Evolutionary conservation across 2,329 filamentous ascomycete species (phyloP), one percentile per base, ranked within the genome.

Genomic region (Colletotrichum navitas): DNA sequence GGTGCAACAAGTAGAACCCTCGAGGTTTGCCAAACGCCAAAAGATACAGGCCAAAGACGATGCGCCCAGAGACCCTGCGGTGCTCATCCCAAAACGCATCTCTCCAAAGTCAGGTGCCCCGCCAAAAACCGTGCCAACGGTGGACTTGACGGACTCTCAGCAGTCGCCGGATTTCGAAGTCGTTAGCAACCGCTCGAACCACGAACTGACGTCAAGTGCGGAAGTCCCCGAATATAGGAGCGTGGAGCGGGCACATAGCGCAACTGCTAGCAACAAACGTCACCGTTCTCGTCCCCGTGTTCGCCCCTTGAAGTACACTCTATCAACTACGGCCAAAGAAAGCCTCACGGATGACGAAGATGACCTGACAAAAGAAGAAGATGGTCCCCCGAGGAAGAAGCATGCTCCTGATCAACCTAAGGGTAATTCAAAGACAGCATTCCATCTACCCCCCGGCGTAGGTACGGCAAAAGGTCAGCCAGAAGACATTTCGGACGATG

Each of bases 141-240:
- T 70, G 39, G 67, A 70, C 47, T 66, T 66, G 63, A 69, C 67
- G 18, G 41, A 60, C 12, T 60, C 67, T 5, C 65, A 67, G 11
- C 59, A 41, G 47, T 54, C 65, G 26, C n/a, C 18, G n/a, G 67
- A 69, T n/a, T 12, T 52, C n/a, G 67, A 69, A 36, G n/a, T 47
- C 5, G 41, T n/a, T 65, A 69, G 63, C 32, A 69, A 49, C 54
- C 67, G 55, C 45, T 66, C 62, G n/a, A 66, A 32, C 34, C 47
- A 39, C 7, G 54, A 59, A 10, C 18, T 41, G 16, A 47, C n/a
- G 12, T 54, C 47, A n/a, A 45, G 45, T 45, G 26, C 61, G 14
- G 18, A 52, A 16, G 58, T 51, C 1, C 24, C 26, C 16, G 58
- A 67, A 45, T 67, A 43, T 26, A 36, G 58, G 14, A 52, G 7